Evolutionary conservation across 1,139 yeast genomes (phyloP).

Genomic region (Geotrichum phurueaensis): DNA sequence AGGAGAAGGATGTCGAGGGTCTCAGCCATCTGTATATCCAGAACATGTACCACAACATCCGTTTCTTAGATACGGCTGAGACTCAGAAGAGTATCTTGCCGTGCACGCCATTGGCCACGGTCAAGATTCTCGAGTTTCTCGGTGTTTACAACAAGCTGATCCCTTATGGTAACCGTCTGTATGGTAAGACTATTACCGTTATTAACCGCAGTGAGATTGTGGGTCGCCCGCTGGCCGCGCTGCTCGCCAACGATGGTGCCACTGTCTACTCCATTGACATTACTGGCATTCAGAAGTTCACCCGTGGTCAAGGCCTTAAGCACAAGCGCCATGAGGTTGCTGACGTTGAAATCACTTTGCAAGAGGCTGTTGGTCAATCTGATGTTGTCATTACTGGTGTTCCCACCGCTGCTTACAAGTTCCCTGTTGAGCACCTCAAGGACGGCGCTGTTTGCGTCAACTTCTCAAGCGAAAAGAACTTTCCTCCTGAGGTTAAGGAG

Average conservation of each 20-base stretch:
- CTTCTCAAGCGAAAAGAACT: slow-evolving; percentile 84
- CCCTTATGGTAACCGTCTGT: slow-evolving; percentile 83
- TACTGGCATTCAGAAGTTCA: slow-evolving; percentile 80
- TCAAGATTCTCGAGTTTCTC: slow-evolving; percentile 82
- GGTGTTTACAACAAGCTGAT: slow-evolving; percentile 78
- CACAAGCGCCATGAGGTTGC: slow-evolving; percentile 78
- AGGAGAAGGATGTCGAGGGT: slow-evolving; percentile 94
- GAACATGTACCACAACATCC: slow-evolving; percentile 86
- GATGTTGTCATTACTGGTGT: slow-evolving; percentile 96
- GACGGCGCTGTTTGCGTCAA: slow-evolving; percentile 90
- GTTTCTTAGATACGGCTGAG: slow-evolving; percentile 66
- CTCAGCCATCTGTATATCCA: slow-evolving; percentile 84
- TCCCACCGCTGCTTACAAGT: slow-evolving; percentile 74
- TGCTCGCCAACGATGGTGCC: slow-evolving; percentile 95
- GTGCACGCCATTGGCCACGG: slow-evolving; percentile 93
- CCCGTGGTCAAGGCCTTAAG: slow-evolving; percentile 87
- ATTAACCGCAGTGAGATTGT: slow-evolving; percentile 94
- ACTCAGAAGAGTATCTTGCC: slow-evolving; percentile 84
- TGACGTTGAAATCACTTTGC: slow-evolving; percentile 51
- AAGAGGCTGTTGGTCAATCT: slow-evolving; percentile 63
- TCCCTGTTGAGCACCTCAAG: slow-evolving; percentile 71
- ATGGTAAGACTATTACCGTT: slow-evolving; percentile 84
- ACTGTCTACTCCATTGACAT: slow-evolving; percentile 88
- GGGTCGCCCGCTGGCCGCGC: slow-evolving; percentile 93
- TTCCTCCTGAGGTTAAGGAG: slow-evolving; percentile 68